A percentile compares a stretch with the other conserved stretches of the same genome.
Conservation (phyloP, 805 yeast species). For the Ogataea zsoltii region DNA sequence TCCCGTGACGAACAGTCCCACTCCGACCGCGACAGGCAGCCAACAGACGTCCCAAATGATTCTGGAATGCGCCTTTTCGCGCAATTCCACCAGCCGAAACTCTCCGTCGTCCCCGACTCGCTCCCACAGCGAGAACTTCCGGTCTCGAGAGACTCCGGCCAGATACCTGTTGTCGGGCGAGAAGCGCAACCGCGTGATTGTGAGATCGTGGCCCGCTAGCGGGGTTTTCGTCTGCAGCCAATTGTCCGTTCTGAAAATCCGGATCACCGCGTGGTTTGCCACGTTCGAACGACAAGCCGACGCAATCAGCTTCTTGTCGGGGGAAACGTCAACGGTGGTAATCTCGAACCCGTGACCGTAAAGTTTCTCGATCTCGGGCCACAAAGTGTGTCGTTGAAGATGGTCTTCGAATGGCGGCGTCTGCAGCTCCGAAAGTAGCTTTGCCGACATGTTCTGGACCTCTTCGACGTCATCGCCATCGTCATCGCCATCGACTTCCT, state of each 20-base stretch:
- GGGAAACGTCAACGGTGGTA: conserved; percentile 71
- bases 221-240: conserved; percentile 64
- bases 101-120: conserved; percentile 31
- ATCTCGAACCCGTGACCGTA: conserved; percentile 98
- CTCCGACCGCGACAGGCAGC: conserved; percentile 54
- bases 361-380: conserved; percentile 93
- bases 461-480: conserved; percentile 45
- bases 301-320: conserved; percentile 65
- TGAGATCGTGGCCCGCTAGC: conserved; percentile 72
- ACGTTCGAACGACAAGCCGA: conserved; percentile 91
- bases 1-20: conserved; percentile 67
- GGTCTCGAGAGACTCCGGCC: conserved; percentile 83
- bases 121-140: conserved; percentile 79
- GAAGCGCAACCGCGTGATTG: conserved; percentile 81
- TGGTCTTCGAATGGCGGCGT: conserved; percentile 88
- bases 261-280: conserved; percentile 78
- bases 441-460: conserved; percentile 42
- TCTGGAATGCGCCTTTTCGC: conserved; percentile 81
- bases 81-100: conserved; percentile 29
- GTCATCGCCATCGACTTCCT: conserved; percentile 38
- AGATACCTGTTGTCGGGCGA: conserved; percentile 66
- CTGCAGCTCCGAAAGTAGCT: conserved; percentile 45
- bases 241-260: conserved; percentile 63
- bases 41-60: conserved; percentile 96
- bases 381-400: conserved; percentile 84